Evolutionary conservation across 1,284 basidiomycete species (phyloP).

Genomic region (Ganoderma resinaceum): DNA sequence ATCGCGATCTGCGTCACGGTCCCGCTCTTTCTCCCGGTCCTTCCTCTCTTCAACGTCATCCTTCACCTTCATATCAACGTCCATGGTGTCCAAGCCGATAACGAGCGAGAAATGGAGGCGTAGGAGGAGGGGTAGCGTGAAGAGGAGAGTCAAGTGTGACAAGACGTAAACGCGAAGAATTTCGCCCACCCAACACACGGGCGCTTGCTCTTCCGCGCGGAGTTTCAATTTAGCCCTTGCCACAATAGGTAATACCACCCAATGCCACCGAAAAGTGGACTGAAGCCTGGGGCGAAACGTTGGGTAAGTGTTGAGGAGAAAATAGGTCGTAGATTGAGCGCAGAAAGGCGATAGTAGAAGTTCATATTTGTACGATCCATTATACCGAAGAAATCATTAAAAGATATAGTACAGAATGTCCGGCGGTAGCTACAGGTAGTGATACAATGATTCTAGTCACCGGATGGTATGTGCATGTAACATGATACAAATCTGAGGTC

Average conservation of each 20-base stretch:
- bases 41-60: conserved; percentile 69
- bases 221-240: conserved; percentile 9
- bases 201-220: conserved; percentile 9
- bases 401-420: background rate
- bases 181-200: conserved; percentile 8
- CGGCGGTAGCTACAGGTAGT: background rate
- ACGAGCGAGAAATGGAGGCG: background rate
- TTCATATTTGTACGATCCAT: too few species aligned
- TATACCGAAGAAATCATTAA: background rate
- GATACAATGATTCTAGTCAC: background rate
- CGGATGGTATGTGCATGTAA: background rate
- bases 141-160: conserved; percentile 17
- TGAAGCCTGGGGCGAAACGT: too few species aligned
- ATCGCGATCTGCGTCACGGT: conserved; percentile 55
- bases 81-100: conserved; percentile 61
- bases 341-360: background rate
- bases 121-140: conserved; percentile 16
- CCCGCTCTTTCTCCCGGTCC: conserved; percentile 46
- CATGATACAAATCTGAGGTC: background rate
- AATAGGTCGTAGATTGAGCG: background rate
- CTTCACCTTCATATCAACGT: conserved; percentile 80
- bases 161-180: conserved; percentile 3
- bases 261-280: background rate
- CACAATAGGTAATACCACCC: background rate
- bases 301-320: too few species aligned